Percentiles rank a stretch among this genome's conserved stretches.
Conservation (phyloP, 768 basidiomycete genomes). For the Trametes villosa region DNA sequence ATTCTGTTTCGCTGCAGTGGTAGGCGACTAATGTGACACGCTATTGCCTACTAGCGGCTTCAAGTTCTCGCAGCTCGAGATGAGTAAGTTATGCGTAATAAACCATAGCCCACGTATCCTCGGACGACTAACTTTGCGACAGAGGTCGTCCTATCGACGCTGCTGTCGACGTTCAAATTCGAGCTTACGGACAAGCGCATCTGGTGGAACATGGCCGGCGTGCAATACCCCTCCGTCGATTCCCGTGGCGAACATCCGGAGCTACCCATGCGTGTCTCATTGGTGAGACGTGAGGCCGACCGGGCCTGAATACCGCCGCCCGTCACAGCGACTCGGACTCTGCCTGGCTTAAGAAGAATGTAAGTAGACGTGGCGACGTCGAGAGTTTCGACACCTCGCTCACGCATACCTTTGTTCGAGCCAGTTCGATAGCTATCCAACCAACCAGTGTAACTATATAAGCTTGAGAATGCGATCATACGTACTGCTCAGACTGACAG, state of each 20-base stretch:
- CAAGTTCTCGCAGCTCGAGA: conserved; percentile 29
- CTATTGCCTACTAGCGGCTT: conserved; percentile 16
- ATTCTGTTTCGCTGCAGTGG: neutral
- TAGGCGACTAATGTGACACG: too few species aligned
- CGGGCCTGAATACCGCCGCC: neutral
- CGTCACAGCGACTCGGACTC: too few species aligned
- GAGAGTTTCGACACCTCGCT: too few species aligned
- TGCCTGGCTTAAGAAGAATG: too few species aligned
- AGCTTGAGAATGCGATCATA: too few species aligned
- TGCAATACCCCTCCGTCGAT: conserved; percentile 21
- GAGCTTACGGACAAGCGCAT: conserved; percentile 16
- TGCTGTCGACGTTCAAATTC: conserved; percentile 19
- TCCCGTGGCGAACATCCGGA: conserved; percentile 18
- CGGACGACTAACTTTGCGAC: neutral
- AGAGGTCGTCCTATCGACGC: conserved; percentile 18
- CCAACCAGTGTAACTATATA: too few species aligned
- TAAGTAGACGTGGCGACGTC: too few species aligned
- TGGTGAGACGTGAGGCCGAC: neutral
- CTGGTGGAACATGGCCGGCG: conserved; percentile 21
- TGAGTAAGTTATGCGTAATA: conserved; percentile 22
- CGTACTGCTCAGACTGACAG: too few species aligned
- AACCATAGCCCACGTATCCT: too few species aligned
- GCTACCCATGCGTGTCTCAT: neutral
- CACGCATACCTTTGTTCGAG: too few species aligned
- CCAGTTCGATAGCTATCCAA: too few species aligned